Evolutionary conservation across 495 filamentous ascomycete genomes (phyloP).

Genomic region (Geopyxis carbonaria): DNA sequence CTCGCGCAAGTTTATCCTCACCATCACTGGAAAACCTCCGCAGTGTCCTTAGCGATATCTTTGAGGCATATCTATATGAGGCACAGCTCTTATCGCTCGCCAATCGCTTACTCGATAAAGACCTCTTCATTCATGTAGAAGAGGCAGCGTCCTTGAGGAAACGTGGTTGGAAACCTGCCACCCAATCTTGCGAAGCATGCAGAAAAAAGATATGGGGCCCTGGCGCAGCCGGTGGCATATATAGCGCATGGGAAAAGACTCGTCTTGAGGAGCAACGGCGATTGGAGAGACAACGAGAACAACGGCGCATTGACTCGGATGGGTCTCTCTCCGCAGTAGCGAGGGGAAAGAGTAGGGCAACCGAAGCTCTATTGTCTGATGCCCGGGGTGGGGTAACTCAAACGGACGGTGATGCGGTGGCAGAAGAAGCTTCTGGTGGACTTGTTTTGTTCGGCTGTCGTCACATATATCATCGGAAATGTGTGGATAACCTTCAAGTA

Average conservation of each 20-base stretch:
- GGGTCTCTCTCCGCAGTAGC: slow-evolving; percentile 19
- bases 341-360: slow-evolving; percentile 19
- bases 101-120: slow-evolving; percentile 71
- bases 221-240: slow-evolving; percentile 59
- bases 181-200: slow-evolving; percentile 76
- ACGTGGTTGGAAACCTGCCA: slow-evolving; percentile 72
- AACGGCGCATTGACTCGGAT: slow-evolving; percentile 15
- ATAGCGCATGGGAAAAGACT: slow-evolving; percentile 59
- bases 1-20: slow-evolving; percentile 59
- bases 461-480: slow-evolving; percentile 45
- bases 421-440: slow-evolving; percentile 10
- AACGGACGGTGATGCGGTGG: slow-evolving; percentile 11
- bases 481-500: slow-evolving; percentile 38
- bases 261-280: slow-evolving; percentile 33
- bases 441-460: slow-evolving; percentile 43
- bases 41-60: slow-evolving; percentile 68
- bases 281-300: slow-evolving; percentile 17
- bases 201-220: slow-evolving; percentile 75
- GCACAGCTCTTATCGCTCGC: slow-evolving; percentile 70
- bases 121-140: slow-evolving; percentile 70
- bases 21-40: slow-evolving; percentile 78
- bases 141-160: slow-evolving; percentile 59
- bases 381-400: slow-evolving; percentile 25
- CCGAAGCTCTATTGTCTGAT: slow-evolving; percentile 14
- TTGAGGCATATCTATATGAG: slow-evolving; percentile 89